Percentiles rank a stretch among this genome's conserved stretches.
phyloP scores from a whole-genome alignment of 176 grass and related monocot species.

The Oryza australiensis region DNA sequence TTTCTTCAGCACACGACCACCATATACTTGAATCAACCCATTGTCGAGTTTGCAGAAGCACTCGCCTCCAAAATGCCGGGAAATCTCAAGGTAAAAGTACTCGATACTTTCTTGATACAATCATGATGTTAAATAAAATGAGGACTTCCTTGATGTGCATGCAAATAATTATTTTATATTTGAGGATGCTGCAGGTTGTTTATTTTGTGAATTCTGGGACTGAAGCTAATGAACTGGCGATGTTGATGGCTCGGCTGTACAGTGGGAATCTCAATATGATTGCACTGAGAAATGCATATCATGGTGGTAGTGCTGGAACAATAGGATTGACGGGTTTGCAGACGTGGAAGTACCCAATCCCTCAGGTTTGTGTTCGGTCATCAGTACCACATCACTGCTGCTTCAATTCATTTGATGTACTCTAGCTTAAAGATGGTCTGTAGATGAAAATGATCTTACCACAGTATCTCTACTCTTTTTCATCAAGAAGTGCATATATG shows the following conservation, averaged over 20 bases:
- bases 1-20: conserved; percentile 94
- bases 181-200: conserved; percentile 56
- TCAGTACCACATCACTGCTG: background rate
- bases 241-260: conserved; percentile 91
- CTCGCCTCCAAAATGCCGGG: conserved; percentile 91
- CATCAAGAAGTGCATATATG: background rate
- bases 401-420: background rate
- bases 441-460: background rate
- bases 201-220: conserved; percentile 99
- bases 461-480: background rate
- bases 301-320: conserved; percentile 89
- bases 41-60: conserved; percentile 91
- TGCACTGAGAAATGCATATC: conserved; percentile 94
- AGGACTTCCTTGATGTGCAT: background rate
- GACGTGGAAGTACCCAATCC: conserved; percentile 95
- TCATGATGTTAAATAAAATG: background rate
- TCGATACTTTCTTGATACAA: background rate
- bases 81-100: conserved; percentile 70
- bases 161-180: background rate
- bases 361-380: conserved; percentile 57
- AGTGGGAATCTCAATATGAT: conserved; percentile 89
- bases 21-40: conserved; percentile 92
- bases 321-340: conserved; percentile 85
- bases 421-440: background rate
- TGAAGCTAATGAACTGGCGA: conserved; percentile 96